These are phyloP conservation scores for Mediolabrus comicus DNA, from an alignment of 108 stramenopile genomes.

Conservation along the genomic window DNA sequence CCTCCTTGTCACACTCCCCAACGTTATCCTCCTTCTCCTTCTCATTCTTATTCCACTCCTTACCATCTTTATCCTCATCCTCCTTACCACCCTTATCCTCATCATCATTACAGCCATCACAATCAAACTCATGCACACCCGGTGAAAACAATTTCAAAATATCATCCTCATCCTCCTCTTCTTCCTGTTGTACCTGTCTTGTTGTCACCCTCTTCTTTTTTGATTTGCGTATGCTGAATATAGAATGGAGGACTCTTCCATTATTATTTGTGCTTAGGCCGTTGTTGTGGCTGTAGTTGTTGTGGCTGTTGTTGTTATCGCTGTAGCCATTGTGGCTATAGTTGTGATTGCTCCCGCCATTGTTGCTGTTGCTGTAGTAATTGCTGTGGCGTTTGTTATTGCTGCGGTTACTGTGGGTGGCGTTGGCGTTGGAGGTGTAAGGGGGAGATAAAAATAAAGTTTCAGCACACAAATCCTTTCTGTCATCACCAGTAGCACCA, in stretches of 20 bases:
- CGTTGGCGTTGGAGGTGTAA: too few species aligned
- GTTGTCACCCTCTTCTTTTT: neutral
- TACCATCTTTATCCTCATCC: neutral
- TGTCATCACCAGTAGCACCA: too few species aligned
- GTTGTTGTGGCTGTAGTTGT: neutral
- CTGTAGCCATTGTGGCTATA: too few species aligned
- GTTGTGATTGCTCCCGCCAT: too few species aligned
- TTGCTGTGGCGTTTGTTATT: too few species aligned
- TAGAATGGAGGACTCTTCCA: neutral
- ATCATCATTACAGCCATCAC: neutral
- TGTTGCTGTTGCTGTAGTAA: too few species aligned
- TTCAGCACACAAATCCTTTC: too few species aligned
- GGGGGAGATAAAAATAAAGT: too few species aligned
- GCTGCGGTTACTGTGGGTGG: too few species aligned
- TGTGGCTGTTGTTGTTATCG: too few species aligned
- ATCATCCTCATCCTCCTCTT: neutral
- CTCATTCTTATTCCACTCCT: neutral
- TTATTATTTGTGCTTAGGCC: neutral
- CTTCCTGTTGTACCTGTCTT: neutral
- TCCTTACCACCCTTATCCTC: neutral
- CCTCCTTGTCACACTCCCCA: neutral
- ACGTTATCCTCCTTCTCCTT: neutral
- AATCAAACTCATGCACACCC: neutral
- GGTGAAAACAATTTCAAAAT: neutral
- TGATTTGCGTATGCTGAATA: neutral